Percentiles rank a stretch among this genome's conserved stretches.
These are phyloP conservation scores for Dothistroma pini DNA, from an alignment of 2,329 filamentous ascomycete species.

Conservation along the genomic window DNA sequence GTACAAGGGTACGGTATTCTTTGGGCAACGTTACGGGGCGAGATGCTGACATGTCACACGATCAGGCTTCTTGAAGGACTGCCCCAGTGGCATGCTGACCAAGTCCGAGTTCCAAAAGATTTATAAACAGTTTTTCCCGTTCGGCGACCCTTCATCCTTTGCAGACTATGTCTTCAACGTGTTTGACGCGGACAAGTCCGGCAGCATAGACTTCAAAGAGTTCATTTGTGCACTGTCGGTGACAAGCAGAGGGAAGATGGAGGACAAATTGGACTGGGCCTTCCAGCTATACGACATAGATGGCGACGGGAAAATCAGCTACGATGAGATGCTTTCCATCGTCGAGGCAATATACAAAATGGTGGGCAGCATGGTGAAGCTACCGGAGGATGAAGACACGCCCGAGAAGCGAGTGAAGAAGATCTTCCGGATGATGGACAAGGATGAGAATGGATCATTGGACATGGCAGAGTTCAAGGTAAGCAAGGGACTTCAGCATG, in stretches of 20 bases:
- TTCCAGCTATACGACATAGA: slow-evolving; percentile 99
- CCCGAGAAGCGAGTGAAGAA: slow-evolving; percentile 97
- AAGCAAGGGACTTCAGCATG: not conserved
- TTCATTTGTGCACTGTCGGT: slow-evolving; percentile 98
- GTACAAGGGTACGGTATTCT: slow-evolving; percentile 78
- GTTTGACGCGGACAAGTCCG: slow-evolving; percentile 95
- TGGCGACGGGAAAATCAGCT: slow-evolving; percentile 97
- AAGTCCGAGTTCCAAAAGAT: slow-evolving; percentile 99
- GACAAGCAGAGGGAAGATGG: slow-evolving; percentile 96
- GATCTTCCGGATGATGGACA: slow-evolving; percentile 99
- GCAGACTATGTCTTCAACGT: slow-evolving; percentile 99
- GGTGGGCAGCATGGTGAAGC: slow-evolving; percentile 99
- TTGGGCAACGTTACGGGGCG: not conserved
- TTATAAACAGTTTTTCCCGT: slow-evolving; percentile 99
- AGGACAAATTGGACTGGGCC: slow-evolving; percentile 99
- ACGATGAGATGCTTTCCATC: slow-evolving; percentile 98
- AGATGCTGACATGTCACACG: slow-evolving; percentile 15
- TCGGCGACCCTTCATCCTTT: slow-evolving; percentile 94
- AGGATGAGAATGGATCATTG: slow-evolving; percentile 96
- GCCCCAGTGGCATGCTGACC: slow-evolving; percentile 90
- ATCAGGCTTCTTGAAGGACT: slow-evolving; percentile 94
- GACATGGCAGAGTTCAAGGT: slow-evolving; percentile 95
- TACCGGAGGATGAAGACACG: slow-evolving; percentile 97
- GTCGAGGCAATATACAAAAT: slow-evolving; percentile 99
- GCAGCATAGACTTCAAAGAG: slow-evolving; percentile 98